phyloP scores from a whole-genome alignment of 2,329 filamentous ascomycete species.

The Parastagonospora nodorum region DNA sequence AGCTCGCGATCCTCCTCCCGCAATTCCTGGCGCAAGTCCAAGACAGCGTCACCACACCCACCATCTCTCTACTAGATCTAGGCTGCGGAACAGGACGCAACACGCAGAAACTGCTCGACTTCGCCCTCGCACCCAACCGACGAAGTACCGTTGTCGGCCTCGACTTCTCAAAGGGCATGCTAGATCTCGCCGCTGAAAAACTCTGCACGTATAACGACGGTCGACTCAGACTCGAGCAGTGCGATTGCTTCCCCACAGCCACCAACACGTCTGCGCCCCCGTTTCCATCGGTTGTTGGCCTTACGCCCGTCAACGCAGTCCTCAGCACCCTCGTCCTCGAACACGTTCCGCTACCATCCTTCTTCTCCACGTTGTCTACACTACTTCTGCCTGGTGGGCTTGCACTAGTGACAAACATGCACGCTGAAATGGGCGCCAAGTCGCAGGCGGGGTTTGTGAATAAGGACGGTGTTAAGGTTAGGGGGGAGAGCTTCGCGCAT shows the following conservation, averaged over 20 bases:
- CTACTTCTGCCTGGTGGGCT: slow-evolving; percentile 54
- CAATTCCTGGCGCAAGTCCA: slow-evolving; percentile 49
- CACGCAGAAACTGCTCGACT: slow-evolving; percentile 57
- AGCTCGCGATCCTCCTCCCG: slow-evolving; percentile 59
- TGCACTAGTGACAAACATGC: slow-evolving; percentile 71
- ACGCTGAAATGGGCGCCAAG: slow-evolving; percentile 64
- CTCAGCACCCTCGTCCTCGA: slow-evolving; percentile 69
- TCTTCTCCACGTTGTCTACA: slow-evolving; percentile 55
- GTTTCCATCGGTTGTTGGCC: slow-evolving; percentile 18
- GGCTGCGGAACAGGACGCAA: slow-evolving; percentile 70
- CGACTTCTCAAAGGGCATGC: slow-evolving; percentile 63
- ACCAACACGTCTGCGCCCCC: slow-evolving; percentile 17
- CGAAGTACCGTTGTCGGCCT: slow-evolving; percentile 56
- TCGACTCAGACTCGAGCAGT: slow-evolving; percentile 23
- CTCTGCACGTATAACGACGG: slow-evolving; percentile 20
- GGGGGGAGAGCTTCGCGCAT: slow-evolving; percentile 64
- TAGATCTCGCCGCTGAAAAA: slow-evolving; percentile 56
- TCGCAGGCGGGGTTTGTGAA: slow-evolving; percentile 68
- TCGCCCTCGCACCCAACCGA: slow-evolving; percentile 26
- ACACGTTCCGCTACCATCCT: slow-evolving; percentile 60
- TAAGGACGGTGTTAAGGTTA: slow-evolving; percentile 58
- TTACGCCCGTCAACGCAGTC: slow-evolving; percentile 50
- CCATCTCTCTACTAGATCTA: slow-evolving; percentile 60
- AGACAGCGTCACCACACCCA: slow-evolving; percentile 5
- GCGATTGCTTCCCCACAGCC: slow-evolving; percentile 38